Percentiles rank a stretch among this genome's conserved stretches.
These are phyloP conservation scores for Proliferodiscus dingleyae DNA, from an alignment of 2,329 filamentous ascomycete genomes.

Conservation along the genomic window DNA sequence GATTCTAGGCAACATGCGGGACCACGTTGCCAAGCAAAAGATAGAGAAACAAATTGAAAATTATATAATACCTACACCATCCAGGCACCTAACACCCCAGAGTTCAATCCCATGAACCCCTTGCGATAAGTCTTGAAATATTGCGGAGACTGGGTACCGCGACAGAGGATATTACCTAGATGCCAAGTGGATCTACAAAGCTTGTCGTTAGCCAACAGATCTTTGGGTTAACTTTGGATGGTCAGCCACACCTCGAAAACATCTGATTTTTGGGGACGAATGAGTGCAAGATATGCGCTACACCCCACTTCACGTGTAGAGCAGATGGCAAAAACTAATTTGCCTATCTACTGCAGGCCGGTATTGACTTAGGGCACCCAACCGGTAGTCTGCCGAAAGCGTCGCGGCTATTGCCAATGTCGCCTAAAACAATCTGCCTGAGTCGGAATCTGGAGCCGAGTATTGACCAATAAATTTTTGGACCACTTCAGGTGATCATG, in stretches of 20 bases:
- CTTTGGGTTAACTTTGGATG: neutral
- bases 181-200: neutral
- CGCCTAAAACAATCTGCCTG: constrained; percentile 1
- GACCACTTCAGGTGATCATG: neutral
- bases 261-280: neutral
- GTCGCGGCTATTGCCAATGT: neutral
- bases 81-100: neutral
- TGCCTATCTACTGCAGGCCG: neutral
- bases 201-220: neutral
- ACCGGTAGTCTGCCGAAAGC: neutral
- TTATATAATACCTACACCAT: neutral
- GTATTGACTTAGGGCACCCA: neutral
- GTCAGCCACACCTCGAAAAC: neutral
- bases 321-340: neutral
- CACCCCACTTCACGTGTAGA: neutral
- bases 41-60: neutral
- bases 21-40: neutral
- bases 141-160: neutral
- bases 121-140: neutral
- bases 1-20: neutral
- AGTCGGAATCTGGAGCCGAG: neutral
- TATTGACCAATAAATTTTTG: neutral
- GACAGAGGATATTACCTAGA: neutral
- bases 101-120: neutral
- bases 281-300: neutral